phyloP scores from a whole-genome alignment of 2,329 filamentous ascomycete genomes.

The Scedosporium dehoogii region DNA sequence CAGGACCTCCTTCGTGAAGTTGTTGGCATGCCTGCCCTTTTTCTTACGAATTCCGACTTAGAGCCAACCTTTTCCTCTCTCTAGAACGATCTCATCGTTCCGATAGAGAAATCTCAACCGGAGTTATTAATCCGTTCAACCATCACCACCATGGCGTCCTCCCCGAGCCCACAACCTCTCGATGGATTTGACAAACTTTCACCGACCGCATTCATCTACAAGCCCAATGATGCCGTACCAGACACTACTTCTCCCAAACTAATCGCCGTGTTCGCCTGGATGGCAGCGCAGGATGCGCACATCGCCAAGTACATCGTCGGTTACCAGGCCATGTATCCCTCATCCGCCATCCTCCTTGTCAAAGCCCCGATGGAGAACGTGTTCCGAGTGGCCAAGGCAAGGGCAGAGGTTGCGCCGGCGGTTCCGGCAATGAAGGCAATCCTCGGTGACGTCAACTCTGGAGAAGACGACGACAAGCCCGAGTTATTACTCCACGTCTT shows the following conservation, averaged over 20 bases:
- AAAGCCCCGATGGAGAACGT: conserved; percentile 27
- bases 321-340: conserved; percentile 34
- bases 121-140: not conserved
- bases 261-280: conserved; percentile 39
- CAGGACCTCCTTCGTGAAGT: not conserved
- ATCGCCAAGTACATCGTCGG: conserved; percentile 40
- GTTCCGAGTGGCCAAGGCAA: conserved; percentile 16
- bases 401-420: conserved; percentile 26
- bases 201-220: conserved; percentile 25
- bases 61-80: not conserved
- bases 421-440: conserved; percentile 26
- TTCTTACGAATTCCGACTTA: no score
- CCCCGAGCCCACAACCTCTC: conserved; percentile 13
- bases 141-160: not conserved
- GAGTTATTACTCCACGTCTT: conserved; percentile 38
- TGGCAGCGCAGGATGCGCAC: conserved; percentile 38
- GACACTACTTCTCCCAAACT: conserved; percentile 27
- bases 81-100: not conserved
- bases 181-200: conserved; percentile 28
- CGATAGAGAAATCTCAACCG: not conserved
- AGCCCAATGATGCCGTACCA: conserved; percentile 13
- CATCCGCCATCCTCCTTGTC: conserved; percentile 35
- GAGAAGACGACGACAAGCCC: conserved; percentile 11
- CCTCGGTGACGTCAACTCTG: conserved; percentile 13
- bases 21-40: no score